Conservation (phyloP, 2,329 filamentous ascomycete species). For the Colletotrichum limetticola region DNA sequence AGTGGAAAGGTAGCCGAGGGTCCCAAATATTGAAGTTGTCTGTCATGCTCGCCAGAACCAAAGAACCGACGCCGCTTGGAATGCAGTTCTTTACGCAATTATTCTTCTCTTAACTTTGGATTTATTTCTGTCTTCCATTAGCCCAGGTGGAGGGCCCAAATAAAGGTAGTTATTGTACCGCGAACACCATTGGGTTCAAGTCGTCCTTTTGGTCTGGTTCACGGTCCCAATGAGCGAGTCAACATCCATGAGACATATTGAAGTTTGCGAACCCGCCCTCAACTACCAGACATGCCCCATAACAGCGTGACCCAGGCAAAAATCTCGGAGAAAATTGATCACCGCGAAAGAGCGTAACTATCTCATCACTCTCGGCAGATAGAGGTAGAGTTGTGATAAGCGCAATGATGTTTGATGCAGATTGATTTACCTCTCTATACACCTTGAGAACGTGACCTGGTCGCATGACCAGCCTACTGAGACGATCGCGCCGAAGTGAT, state of each 20-base stretch:
- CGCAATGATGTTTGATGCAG: neutral
- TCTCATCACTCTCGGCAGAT: too few species aligned
- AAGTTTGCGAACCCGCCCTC: too few species aligned
- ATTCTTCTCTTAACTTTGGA: too few species aligned
- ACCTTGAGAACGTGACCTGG: slow-evolving; percentile 11
- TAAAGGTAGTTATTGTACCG: neutral
- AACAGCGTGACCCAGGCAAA: neutral
- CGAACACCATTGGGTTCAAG: neutral
- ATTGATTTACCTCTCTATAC: neutral
- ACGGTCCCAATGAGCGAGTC: neutral
- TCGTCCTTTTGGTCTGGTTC: neutral
- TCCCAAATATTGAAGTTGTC: neutral
- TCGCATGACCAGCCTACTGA: slow-evolving; percentile 20
- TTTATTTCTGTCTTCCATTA: too few species aligned
- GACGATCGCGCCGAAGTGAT: slow-evolving; percentile 19
- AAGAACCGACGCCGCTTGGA: neutral
- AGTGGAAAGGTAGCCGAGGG: neutral
- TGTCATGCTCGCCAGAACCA: neutral
- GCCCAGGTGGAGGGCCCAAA: too few species aligned
- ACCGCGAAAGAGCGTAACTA: too few species aligned
- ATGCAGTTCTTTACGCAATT: neutral
- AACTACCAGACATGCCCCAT: neutral
- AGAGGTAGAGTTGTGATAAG: neutral
- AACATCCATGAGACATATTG: neutral
- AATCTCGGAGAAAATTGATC: too few species aligned